Percentiles rank a stretch among this genome's conserved stretches.
Conservation (phyloP, 2,329 filamentous ascomycete genomes). For the Purpureocillium lavendulum region DNA sequence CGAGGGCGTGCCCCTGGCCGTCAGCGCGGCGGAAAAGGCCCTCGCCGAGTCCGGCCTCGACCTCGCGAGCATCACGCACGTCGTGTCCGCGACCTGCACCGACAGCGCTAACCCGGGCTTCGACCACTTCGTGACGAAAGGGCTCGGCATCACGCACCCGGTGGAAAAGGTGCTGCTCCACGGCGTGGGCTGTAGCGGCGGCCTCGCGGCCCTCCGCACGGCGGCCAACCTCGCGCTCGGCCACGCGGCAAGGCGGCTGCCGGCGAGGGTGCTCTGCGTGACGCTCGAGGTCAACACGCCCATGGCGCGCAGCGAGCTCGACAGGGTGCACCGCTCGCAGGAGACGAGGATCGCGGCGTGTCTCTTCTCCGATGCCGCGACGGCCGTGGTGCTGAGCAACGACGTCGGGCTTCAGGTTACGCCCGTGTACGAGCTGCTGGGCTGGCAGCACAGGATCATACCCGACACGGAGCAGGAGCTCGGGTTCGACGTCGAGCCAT, state of each 20-base stretch:
- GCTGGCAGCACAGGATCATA: conserved; percentile 56
- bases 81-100: conserved; percentile 61
- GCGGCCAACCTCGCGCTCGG: conserved; percentile 60
- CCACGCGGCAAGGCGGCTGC: conserved; percentile 46
- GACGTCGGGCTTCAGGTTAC: conserved; percentile 37
- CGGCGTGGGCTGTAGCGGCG: conserved; percentile 58
- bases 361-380: conserved; percentile 65
- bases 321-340: conserved; percentile 50
- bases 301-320: conserved; percentile 55
- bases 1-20: conserved; percentile 49
- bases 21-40: conserved; percentile 46
- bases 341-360: conserved; percentile 57
- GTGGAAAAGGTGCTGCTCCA: conserved; percentile 59
- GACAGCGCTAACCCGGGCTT: conserved; percentile 63
- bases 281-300: conserved; percentile 56
- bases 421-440: conserved; percentile 51
- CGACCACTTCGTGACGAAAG: conserved; percentile 55
- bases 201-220: conserved; percentile 52
- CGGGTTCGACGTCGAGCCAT: conserved; percentile 56
- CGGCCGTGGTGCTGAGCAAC: conserved; percentile 57
- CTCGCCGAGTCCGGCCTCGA: conserved; percentile 45
- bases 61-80: conserved; percentile 50
- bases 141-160: conserved; percentile 44
- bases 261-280: conserved; percentile 56
- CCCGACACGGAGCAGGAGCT: conserved; percentile 54